A percentile compares a stretch with the other conserved stretches of the same genome.
These are phyloP conservation scores for Alternaria infectoria DNA, from an alignment of 2,329 filamentous ascomycete genomes.

Conservation along the genomic window DNA sequence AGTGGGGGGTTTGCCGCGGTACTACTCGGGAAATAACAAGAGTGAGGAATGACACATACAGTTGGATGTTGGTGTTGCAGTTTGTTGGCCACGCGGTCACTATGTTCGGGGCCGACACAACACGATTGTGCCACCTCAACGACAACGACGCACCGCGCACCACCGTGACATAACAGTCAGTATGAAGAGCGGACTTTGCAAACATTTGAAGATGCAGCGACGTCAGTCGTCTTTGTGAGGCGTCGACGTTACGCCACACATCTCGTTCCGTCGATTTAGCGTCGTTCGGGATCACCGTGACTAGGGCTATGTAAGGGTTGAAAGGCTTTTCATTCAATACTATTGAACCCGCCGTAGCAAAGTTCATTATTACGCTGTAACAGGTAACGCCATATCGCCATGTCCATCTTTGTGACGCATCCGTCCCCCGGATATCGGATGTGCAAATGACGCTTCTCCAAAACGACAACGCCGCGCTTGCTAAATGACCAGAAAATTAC, in stretches of 20 bases:
- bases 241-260: neutral
- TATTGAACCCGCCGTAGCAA: neutral
- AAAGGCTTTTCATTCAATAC: neutral
- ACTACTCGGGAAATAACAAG: neutral
- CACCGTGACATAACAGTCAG: neutral
- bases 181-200: neutral
- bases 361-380: neutral
- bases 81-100: neutral
- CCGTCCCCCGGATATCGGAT: neutral
- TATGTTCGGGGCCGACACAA: neutral
- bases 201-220: neutral
- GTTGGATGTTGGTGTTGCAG: slow-evolving; percentile 5
- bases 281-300: neutral
- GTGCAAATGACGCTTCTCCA: neutral
- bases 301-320: slow-evolving; percentile 5
- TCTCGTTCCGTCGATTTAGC: neutral
- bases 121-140: neutral
- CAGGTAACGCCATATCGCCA: neutral
- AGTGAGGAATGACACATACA: neutral
- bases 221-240: neutral
- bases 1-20: neutral
- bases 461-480: neutral
- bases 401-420: neutral
- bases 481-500: neutral
- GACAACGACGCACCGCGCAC: neutral